Evolutionary conservation across 345 rosid genomes (phyloP), one percentile per base, ranked within the genome.

Genomic region (Odontarrhena argentea): DNA sequence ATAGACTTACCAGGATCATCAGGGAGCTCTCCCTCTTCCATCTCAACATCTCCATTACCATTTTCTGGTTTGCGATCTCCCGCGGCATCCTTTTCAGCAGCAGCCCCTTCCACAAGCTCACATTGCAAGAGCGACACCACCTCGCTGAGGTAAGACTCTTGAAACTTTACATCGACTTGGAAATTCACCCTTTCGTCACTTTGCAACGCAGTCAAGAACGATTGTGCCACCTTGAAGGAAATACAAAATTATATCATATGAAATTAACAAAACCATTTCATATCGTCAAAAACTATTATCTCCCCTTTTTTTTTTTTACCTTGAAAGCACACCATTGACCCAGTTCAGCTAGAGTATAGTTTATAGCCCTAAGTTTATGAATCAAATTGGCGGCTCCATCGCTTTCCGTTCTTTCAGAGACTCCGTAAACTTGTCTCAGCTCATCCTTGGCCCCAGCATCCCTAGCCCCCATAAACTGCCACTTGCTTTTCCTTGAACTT

Each of bases 401-500:
- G 77, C 97, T 88, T 65, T 93, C 99, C 2, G 99, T 88, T 81
- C 96, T 85, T 78, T 93, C 99, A 63, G 97, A 88, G 25, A 93
- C 97, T 44, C 99, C 99, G 70, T 93, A 93, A 74, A 93, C 96
- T 77, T 93, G 96, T 55, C 85, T 92, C 54, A 93, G 75, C 71
- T 91, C 97, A 72, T 93, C 99, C 81, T 85, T 93, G 0, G 96
- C 89, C 63, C 99, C 99, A 65, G 99, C 99, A 81, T 93, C 99
- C 74, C 99, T 86, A 43, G 99, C 99, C 71, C 99, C 99, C 99
- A 93, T 93, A 78, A 93, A 93, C 53, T 93, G 97, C 99, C 99
- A 93, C 76, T 93, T 93, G 77, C 97, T 93, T 78, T 78, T 88
- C 73, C 88, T 82, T 57, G 87, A 88, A 76, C 96, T 88, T 36